A percentile compares a stretch with the other conserved stretches of the same genome.
phyloP scores from a whole-genome alignment of 2,329 filamentous ascomycete genomes.

The Colletotrichum sojae region DNA sequence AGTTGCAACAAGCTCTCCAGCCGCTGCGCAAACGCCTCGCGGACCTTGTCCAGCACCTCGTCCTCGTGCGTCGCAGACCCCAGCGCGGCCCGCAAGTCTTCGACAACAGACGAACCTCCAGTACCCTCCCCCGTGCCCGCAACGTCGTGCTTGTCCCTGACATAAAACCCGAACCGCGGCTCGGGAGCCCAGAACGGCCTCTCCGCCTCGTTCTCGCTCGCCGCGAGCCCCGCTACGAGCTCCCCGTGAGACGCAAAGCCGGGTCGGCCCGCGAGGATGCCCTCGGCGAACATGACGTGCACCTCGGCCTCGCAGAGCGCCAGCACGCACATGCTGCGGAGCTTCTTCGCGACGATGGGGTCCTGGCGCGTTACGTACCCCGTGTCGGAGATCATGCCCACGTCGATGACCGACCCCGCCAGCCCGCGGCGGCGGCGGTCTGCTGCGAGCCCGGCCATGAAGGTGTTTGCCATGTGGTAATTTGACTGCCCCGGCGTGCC shows the following conservation, averaged over 20 bases:
- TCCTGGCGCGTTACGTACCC: conserved; percentile 54
- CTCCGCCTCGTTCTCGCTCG: conserved; percentile 15
- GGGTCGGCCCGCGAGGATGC: conserved; percentile 52
- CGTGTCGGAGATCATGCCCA: conserved; percentile 55
- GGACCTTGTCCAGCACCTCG: background rate
- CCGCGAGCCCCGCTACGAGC: conserved; percentile 44
- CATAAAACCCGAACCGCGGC: conserved; percentile 17
- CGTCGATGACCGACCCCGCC: conserved; percentile 53
- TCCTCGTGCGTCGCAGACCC: background rate
- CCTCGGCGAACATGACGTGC: conserved; percentile 56
- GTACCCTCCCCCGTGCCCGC: background rate
- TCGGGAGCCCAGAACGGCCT: conserved; percentile 20
- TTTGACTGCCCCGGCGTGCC: conserved; percentile 53
- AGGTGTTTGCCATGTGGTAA: conserved; percentile 62
- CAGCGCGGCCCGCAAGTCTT: background rate
- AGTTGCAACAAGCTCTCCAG: conserved; percentile 21
- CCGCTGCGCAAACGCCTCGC: conserved; percentile 7
- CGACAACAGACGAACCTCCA: background rate
- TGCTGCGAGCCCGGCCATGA: conserved; percentile 54
- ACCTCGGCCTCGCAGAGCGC: conserved; percentile 13
- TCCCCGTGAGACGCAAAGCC: conserved; percentile 42
- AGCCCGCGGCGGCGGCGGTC: conserved; percentile 54
- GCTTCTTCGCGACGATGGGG: conserved; percentile 6
- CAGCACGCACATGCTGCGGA: conserved; percentile 33
- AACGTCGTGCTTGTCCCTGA: background rate